phyloP scores from a whole-genome alignment of 306 rosid species.

The Sophora flavescens region DNA sequence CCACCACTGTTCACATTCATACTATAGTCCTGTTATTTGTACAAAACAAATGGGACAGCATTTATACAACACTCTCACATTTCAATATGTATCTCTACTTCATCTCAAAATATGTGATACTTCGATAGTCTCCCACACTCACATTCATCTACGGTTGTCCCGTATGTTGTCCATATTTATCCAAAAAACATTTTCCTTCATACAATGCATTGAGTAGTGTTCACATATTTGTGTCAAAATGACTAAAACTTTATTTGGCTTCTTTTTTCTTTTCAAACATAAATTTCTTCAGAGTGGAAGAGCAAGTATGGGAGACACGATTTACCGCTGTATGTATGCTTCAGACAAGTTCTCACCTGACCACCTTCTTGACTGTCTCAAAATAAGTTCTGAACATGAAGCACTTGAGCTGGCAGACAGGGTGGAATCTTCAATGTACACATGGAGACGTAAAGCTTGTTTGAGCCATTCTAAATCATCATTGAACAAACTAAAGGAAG shows the following conservation, averaged over 20 bases:
- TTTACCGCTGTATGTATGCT: conserved; percentile 69
- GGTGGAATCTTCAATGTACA: conserved; percentile 93
- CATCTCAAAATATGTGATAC: no score
- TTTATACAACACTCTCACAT: no score
- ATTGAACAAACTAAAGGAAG: conserved; percentile 87
- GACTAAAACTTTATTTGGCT: background rate
- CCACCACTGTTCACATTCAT: background rate
- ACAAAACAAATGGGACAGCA: no score
- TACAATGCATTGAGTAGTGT: conserved; percentile 6
- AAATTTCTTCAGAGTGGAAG: conserved; percentile 72
- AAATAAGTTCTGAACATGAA: conserved; percentile 85
- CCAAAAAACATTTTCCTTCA: background rate
- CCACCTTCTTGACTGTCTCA: conserved; percentile 68
- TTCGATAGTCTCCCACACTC: no score
- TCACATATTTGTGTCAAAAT: conserved; percentile 13
- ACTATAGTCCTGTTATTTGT: no score
- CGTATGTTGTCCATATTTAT: no score
- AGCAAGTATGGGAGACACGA: conserved; percentile 78
- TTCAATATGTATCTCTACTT: no score
- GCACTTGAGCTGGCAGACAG: conserved; percentile 89
- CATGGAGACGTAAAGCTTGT: conserved; percentile 96
- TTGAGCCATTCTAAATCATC: conserved; percentile 83
- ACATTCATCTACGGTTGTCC: no score
- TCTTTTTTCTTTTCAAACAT: conserved; percentile 23
- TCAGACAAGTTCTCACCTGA: conserved; percentile 80